Evolutionary conservation across 2,329 filamentous ascomycete genomes (phyloP), one percentile per base, ranked within the genome.

Genomic region (Capronia epimyces): DNA sequence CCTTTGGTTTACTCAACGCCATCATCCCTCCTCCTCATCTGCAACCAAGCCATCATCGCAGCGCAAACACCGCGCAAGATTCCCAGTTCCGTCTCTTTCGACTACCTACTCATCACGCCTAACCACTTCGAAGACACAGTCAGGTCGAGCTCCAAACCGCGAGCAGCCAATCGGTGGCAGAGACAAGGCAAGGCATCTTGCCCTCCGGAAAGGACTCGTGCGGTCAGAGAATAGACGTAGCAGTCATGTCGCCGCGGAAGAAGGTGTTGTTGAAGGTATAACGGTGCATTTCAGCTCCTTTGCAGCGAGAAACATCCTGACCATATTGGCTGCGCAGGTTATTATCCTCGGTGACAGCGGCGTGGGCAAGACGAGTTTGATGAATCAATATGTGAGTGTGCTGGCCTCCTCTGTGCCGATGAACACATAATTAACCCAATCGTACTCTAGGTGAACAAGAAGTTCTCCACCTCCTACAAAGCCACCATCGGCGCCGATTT

Each of bases 381-480:
- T 98, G 93, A 98, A 98, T 76, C 93, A 98, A 97, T 98, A 97
- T 87, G 93, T 97, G 83, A 71, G 87, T 49, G 53, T 40, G 36
- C 29, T 25, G 13, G 24, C n/a, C 42, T 13, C 20, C 6, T 10
- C 20, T 18, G 9, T 21, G 32, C 59, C 32, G 21, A 21, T 12
- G 16, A 25, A 3, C 6, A 2, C n/a, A 44, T 4, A 8, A n/a
- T 12, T 43, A 37, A 32, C 29, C 51, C 46, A 25, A 29, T 48
- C 25, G 39, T n/a, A 39, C 47, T 46, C 34, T 15, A 97, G 91
- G 91, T 98, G 81, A 98, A 98, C 79, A 98, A 98, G 77, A 97
- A 98, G 72, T 98, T 98, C 78, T 96, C 90, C 70, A 91, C 90
- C 62, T 96, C 90, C 76, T 98, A 98, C 83, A 98, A 98, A 76